Evolutionary conservation across 1,284 basidiomycete species (phyloP).

Genomic region (Coniferiporia weirii): DNA sequence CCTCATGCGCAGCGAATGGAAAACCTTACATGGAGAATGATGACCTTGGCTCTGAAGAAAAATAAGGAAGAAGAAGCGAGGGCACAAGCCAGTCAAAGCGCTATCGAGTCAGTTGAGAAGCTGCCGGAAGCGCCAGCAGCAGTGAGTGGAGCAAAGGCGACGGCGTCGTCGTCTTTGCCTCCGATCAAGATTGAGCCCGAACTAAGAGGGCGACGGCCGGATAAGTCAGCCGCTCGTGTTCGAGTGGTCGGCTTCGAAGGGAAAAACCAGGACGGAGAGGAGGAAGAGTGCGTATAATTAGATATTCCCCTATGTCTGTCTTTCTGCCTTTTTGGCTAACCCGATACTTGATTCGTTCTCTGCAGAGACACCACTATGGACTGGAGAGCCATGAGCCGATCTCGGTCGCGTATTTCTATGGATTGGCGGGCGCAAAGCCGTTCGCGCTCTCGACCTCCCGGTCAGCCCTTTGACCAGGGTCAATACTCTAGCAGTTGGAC

Average conservation of each 20-base stretch:
- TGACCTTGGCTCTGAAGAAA: constrained; percentile 90
- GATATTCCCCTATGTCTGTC: constrained; percentile 22
- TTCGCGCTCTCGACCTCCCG: constrained; percentile 61
- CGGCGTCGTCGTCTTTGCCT: constrained; percentile 21
- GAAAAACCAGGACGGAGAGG: constrained; percentile 63
- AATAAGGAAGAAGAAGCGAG: constrained; percentile 63
- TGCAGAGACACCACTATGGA: constrained; percentile 72
- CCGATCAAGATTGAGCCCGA: constrained; percentile 26
- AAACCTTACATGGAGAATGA: constrained; percentile 97
- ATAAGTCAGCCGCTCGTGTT: constrained; percentile 71
- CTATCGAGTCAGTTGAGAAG: not conserved
- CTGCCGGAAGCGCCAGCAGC: constrained; percentile 4
- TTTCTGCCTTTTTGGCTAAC: constrained; percentile 8
- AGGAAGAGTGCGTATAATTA: constrained; percentile 63
- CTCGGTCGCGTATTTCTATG: constrained; percentile 87
- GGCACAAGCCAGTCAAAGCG: not conserved
- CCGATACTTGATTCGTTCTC: not conserved
- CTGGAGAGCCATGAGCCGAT: constrained; percentile 89
- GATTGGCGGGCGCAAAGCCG: constrained; percentile 75
- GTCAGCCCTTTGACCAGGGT: constrained; percentile 43
- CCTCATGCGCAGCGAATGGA: constrained; percentile 96
- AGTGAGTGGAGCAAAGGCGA: constrained; percentile 24
- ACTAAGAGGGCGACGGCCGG: constrained; percentile 63
- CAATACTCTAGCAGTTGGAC: constrained; percentile 30
- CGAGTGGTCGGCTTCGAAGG: constrained; percentile 77